Base-by-base conservation (phyloP, 306 rosid species). In the Vicia sativa region DNA sequence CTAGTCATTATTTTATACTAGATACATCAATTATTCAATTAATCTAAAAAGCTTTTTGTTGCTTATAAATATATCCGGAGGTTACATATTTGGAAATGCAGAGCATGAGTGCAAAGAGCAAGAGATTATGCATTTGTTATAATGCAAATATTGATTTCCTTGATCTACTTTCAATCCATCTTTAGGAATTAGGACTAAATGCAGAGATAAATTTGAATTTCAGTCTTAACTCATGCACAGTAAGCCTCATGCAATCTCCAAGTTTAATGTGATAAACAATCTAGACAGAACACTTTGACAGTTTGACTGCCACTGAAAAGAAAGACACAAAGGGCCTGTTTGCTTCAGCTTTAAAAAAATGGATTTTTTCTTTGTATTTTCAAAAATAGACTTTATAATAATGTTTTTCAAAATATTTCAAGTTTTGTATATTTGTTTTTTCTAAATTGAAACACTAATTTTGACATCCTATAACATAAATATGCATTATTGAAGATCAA, bases 101-200 rank as follows among this genome's bases (percentile, higher is more conserved):
- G 65, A 58, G 64, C 16, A 61, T 15, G 65, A 61, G 11, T 1
- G 44, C 55, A 38, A 48, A 38, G 39, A 74, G 48, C 48, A 39
- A 49, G 49, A 68, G 65, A 78, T 21, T 70, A 71, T 55, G 82
- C 57, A 52, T 71, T 45, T 23, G 8, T 68, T 28, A 54, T 29
- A 45, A 34, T 39, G 41, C 45, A 15, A 14, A 53, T 35, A 63
- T 70, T 16, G 29, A 73, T 26, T 37, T 60, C 62, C 46, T 44
- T 52, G 31, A 45, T 67, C 65, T 58, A 53, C 42, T 67, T 73
- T 42, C 28, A 68, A 48, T 53, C 63, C 39, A 52, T 31, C 54
- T 12, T 44, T 21, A 15, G 68, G 50, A 68, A 9, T 44, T 21
- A 15, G 68, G 50, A 68, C 76, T 44, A 57, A 44, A 53, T 10